These are phyloP conservation scores for carrot (Daucus carota) DNA, from an alignment of 129 eudicot species.

Conservation along the genomic window DH1_v3.0 NC_030389.2:15243001-15243500, in stretches of 20 bases:
- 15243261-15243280: neutral
- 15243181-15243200: neutral
- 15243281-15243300: neutral
- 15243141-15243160: neutral
- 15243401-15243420: constrained; percentile 90
- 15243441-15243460: constrained; percentile 96
- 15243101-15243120: neutral
- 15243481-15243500: constrained; percentile 8
- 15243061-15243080: neutral
- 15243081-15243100: constrained; percentile 1
- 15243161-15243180: neutral
- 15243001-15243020: neutral
- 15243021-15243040: neutral
- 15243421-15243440: constrained; percentile 85
- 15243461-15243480: constrained; percentile 45
- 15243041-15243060: neutral
- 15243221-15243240: neutral
- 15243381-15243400: constrained; percentile 94
- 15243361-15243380: constrained; percentile 91
- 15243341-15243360: constrained; percentile 93
- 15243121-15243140: neutral
- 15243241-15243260: neutral
- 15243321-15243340: constrained; percentile 13
- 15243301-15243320: neutral
- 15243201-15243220: neutral